These are phyloP conservation scores for Cucumis cinereus DNA, from an alignment of 306 rosid species.

Conservation along the genomic window DNA sequence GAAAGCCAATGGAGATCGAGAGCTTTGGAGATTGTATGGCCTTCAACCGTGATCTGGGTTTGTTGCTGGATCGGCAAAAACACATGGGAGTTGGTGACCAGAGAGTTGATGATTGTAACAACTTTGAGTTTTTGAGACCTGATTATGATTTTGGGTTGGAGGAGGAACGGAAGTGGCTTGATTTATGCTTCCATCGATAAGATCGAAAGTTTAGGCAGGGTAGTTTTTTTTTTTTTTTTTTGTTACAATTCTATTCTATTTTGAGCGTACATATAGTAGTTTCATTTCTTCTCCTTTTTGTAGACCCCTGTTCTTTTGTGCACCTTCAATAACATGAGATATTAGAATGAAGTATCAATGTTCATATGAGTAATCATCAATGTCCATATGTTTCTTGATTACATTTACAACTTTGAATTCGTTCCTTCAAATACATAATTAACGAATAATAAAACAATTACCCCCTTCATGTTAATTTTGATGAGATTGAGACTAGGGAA, in stretches of 20 bases:
- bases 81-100: constrained; percentile 8
- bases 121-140: constrained; percentile 35
- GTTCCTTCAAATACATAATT: not conserved
- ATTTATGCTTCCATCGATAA: constrained; percentile 27
- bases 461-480: not conserved
- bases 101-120: constrained; percentile 15
- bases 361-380: not conserved
- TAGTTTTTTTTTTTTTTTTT: not conserved
- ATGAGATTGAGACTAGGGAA: not conserved
- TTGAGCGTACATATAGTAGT: not conserved
- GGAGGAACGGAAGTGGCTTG: constrained; percentile 46
- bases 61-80: not conserved
- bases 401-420: not conserved
- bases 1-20: not conserved
- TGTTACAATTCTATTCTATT: not conserved
- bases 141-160: constrained; percentile 47
- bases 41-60: not conserved
- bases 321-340: not conserved
- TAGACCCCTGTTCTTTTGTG: not conserved
- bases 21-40: not conserved
- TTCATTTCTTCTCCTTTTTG: not conserved
- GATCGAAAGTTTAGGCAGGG: not conserved
- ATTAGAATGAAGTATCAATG: not conserved
- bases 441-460: not conserved
- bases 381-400: not conserved